Conservation (phyloP, 2,329 filamentous ascomycete species). For the Capronia americana region DNA sequence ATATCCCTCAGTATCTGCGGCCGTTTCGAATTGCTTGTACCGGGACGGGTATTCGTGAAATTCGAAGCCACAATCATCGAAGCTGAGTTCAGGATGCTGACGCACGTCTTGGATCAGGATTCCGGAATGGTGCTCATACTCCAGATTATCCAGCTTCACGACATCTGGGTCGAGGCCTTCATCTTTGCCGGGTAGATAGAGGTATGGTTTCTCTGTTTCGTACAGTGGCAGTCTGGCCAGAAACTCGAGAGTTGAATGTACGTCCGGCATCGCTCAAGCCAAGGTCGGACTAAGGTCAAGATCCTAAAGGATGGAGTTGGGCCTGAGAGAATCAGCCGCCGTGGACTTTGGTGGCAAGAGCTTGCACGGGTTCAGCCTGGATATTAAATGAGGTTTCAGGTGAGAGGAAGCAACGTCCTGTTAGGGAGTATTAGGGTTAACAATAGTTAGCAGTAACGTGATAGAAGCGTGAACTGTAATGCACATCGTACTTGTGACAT, state of each 20-base stretch:
- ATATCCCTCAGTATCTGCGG: conserved; percentile 8
- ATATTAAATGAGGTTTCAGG: background rate
- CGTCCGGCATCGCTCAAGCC: conserved; percentile 7
- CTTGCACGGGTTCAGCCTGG: background rate
- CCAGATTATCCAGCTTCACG: conserved; percentile 17
- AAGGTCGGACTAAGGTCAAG: background rate
- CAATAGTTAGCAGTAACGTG: background rate
- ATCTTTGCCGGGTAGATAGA: conserved; percentile 16
- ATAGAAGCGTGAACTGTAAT: background rate
- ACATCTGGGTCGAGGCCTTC: conserved; percentile 16
- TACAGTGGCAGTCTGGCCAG: conserved; percentile 19
- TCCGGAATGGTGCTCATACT: conserved; percentile 13
- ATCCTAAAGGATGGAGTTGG: background rate
- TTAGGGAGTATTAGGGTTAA: background rate
- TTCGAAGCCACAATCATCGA: conserved; percentile 25
- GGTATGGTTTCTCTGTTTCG: conserved; percentile 24
- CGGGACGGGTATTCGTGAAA: conserved; percentile 1
- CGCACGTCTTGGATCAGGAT: conserved; percentile 19
- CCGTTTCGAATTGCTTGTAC: conserved; percentile 2
- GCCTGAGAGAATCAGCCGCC: too few species aligned
- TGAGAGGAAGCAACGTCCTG: background rate
- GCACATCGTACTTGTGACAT: background rate
- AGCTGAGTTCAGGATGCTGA: conserved; percentile 1
- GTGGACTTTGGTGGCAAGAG: background rate
- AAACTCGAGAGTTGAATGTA: conserved; percentile 13